Evolutionary conservation across 2,329 filamentous ascomycete species (phyloP).

Genomic region (Arthrobotrys sphaeroides): DNA sequence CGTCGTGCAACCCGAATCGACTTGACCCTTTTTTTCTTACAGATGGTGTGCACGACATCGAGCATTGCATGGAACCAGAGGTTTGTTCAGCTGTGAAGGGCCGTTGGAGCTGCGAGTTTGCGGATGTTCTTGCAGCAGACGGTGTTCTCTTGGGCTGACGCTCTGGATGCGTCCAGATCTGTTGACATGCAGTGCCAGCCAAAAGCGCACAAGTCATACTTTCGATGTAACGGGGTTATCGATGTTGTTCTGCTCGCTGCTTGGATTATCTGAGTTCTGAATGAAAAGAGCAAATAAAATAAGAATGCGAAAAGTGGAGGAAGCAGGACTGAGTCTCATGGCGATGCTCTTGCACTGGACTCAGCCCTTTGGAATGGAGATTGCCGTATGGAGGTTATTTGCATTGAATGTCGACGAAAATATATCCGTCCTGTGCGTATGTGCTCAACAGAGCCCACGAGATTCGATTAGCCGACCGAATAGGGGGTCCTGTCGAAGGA

Average conservation of each 20-base stretch:
- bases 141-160: neutral
- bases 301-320: too few species aligned
- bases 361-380: too few species aligned
- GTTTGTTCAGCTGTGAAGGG: neutral
- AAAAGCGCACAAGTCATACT: slow-evolving; percentile 44
- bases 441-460: neutral
- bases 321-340: too few species aligned
- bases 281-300: slow-evolving; percentile 1
- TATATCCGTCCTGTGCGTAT: too few species aligned
- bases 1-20: slow-evolving; percentile 34
- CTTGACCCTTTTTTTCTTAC: neutral
- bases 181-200: slow-evolving; percentile 19
- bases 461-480: neutral
- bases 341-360: too few species aligned
- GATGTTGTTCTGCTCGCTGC: neutral
- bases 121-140: neutral
- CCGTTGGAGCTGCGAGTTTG: neutral
- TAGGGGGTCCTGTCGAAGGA: neutral
- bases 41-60: slow-evolving; percentile 10
- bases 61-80: slow-evolving; percentile 23
- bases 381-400: too few species aligned
- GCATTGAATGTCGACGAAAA: too few species aligned
- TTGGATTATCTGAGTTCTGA: neutral
- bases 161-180: slow-evolving; percentile 16
- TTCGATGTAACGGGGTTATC: neutral